Evolutionary conservation across 768 basidiomycete genomes (phyloP), one percentile per base, ranked within the genome.

Genomic region (Atractiella rhizophila): DNA sequence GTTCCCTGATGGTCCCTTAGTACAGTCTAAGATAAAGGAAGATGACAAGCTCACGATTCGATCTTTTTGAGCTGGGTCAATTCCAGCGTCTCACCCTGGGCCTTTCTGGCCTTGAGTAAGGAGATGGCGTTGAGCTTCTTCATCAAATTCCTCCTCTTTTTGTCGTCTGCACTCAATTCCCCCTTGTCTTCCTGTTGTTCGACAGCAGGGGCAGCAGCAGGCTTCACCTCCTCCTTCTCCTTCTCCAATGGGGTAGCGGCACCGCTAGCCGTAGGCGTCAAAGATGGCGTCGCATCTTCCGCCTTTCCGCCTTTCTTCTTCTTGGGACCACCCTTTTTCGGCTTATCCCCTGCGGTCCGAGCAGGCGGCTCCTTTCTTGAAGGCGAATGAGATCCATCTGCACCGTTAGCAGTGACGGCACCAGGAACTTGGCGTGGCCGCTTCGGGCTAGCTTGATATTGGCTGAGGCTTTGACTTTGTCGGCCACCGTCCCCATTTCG

Each of bases 81-180:
- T 59, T 98, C 88, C 24, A 98, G 66, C 41, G 75, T 70, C 58
- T 96, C 86, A 1, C 91, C 88, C 27, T 77, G 70, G 54, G 70
- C 75, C 21, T 71, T 68, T 63, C 85, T 83, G 49, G 79, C 80
- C 64, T 94, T 96, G 37, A 98, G 70, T 54, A 96, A 86, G 18
- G 94, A 83, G 50, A 98, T 96, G n/a, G 88, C 88, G 58, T 91
- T 94, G 49, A 98, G 66, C 85, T 91, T 98, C 68, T 98, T 98
- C 57, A 70, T 80, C 59, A 98, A 54, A 57, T 91, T 94, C 52
- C 91, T 67, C 35, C 77, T 69, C 68, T 88, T 94, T 71, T 96
- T 98, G 35, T 79, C 76, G 34, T 65, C 58, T 4, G 79, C 69
- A n/a, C 63, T 63, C 55, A 38, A 44, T 48, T 23, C 47, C 46